Conservation (phyloP, 2,329 filamentous ascomycete species). For the Colletotrichum tropicale region DNA sequence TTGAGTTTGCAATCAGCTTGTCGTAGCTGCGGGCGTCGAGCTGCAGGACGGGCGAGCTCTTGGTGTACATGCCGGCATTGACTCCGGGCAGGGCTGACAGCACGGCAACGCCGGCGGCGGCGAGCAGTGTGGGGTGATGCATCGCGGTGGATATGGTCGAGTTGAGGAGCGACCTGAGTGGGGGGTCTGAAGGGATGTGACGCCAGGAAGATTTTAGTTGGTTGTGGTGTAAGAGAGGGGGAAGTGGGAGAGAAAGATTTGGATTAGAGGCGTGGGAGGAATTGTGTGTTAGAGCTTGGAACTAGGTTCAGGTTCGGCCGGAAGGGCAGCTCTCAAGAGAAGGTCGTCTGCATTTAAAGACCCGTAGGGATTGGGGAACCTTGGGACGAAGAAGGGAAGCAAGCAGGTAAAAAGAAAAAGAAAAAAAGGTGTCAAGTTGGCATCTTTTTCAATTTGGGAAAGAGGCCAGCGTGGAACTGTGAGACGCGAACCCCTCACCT, state of each 20-base stretch:
- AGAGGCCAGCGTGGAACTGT: conserved; percentile 50
- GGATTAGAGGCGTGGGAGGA: not conserved
- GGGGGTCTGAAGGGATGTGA: conserved; percentile 16
- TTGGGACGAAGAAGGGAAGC: not conserved
- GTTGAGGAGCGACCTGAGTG: not conserved
- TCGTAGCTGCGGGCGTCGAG: conserved; percentile 81
- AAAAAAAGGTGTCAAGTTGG: conserved; percentile 19
- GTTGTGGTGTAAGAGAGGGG: not conserved
- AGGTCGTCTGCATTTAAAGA: not conserved
- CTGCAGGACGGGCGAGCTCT: conserved; percentile 86
- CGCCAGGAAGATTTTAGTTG: not conserved
- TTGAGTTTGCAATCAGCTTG: conserved; percentile 82
- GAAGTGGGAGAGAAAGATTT: not conserved
- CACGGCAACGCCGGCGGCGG: conserved; percentile 64
- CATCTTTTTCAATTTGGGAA: conserved; percentile 32
- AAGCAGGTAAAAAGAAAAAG: not conserved
- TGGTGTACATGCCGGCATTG: conserved; percentile 79
- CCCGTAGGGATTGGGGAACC: not conserved
- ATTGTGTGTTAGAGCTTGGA: not conserved
- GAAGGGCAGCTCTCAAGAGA: not conserved
- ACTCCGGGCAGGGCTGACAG: conserved; percentile 69
- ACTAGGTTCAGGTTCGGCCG: not conserved
- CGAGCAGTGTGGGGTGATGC: conserved; percentile 57
- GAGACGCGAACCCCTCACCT: conserved; percentile 17
- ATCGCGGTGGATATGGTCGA: conserved; percentile 40